Base-by-base conservation (phyloP, 2,329 filamentous ascomycete genomes). In the Trichoderma atrobrunneum region DNA sequence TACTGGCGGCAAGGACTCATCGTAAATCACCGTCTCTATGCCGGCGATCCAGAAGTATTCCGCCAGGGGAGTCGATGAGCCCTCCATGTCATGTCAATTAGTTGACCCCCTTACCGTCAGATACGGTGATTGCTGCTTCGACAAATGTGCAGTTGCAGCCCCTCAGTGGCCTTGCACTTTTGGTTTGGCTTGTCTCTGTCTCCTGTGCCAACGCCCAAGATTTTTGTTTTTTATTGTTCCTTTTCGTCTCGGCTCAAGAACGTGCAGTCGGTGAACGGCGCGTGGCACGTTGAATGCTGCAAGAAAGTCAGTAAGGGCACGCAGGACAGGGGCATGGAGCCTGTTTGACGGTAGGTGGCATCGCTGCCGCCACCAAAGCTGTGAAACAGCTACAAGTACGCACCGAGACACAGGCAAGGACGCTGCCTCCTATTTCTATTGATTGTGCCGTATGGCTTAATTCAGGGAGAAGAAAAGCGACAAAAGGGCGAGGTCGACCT, bases 1-100 rank as follows among this genome's bases (percentile, higher is more conserved):
- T 18, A 66, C 66, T 34, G 76, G 74, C 65, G 81, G 81, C 66
- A 81, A 81, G 77, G 83, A 79, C 76, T 91, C 90, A 74, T 89
- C 86, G 83, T 92, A 91, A 71, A 87, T 86, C 76, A 92, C 86
- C 73, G 88, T 88, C 81, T 92, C 90, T 81, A 92, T 86, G 78
- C 90, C 90, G 76, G 90, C 90, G 80, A 92, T 92, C 90, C 90
- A 92, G 82, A 92, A 92, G 83, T 92, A 92, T 81, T 92, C 90
- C 81, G 90, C 90, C 80, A 92, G 85, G 79, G 90, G 90, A 75
- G 86, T 86, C 74, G 89, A 90, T 73, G 88, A 85, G 82, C 81
- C 84, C 79, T 89, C 88, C 88, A 90, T 90, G 83, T 82, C 86
- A 84, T 83, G 80, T 81, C 82, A 82, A 43, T 78, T 78, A 76